Base-by-base conservation (phyloP, 1,284 basidiomycete genomes). In the Puccinia horiana region DNA sequence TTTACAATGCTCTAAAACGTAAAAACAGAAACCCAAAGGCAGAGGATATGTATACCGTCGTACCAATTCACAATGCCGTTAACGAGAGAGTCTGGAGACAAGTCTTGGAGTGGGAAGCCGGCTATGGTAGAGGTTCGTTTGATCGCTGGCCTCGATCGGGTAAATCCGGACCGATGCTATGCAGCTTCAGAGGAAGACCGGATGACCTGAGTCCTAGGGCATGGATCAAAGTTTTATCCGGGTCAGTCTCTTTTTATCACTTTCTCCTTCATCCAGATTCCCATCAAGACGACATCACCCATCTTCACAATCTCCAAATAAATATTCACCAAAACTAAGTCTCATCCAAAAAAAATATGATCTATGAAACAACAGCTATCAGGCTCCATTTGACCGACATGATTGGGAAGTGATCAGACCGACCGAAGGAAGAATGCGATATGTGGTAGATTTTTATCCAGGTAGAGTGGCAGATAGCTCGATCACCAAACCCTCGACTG, bases 1-100 rank as follows among this genome's bases (percentile, higher is more conserved):
- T 99, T 90, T 99, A 93, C 88, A 90, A 93, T 32, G 97, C 97
- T 11, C 95, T 99, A 92, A 90, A 92, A 83, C 91, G 96, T 82
- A 99, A 99, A 88, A 91, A 97, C 86, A 93, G 96, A 87, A 91
- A 92, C 83, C 83, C 84, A 42, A 26, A 56, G 42, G 32, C 69
- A 5, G 86, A 89, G 29, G 96, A 98, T 88, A 98, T 99, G 96
- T 91, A 91, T 85, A 93, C 94, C 32, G 92, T 99, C 85, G 95
- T 99, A 9, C 96, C 96, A 9, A 99, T 99, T 82, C 96, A 99
- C 88, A 99, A 99, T 86, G 96, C 96, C 44, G 97, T 99, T 83
- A 99, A 99, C 86, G 97, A 99, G 88, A 92, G 93, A 83, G 94
- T 96, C 3, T 99, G 96, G 96, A 88, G 89, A 72, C 92, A 97